These are phyloP conservation scores for Diospyros kaki DNA, from an alignment of 148 eudicot genomes.

Conservation along the genomic window DNA sequence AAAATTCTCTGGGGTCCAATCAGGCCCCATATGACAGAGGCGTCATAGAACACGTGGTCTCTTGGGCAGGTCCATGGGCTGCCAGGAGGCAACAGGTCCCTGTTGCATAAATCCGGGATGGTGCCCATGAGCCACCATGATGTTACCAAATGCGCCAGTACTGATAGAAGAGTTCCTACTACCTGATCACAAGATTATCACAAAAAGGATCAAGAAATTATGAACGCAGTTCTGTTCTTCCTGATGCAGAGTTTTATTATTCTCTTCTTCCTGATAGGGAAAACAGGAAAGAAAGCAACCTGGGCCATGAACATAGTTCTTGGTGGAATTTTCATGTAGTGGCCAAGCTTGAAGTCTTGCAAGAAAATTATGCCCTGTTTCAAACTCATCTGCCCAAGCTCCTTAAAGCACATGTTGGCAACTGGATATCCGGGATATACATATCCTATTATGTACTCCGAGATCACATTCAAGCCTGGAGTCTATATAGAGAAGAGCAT, in stretches of 20 bases:
- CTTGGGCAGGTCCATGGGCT: conserved; percentile 91
- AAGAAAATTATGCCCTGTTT: conserved; percentile 49
- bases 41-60: conserved; percentile 73
- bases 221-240: no score
- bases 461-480: conserved; percentile 53
- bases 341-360: conserved; percentile 60
- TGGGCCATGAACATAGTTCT: conserved; percentile 61
- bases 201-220: background rate
- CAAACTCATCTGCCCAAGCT: conserved; percentile 48
- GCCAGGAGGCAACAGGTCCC: conserved; percentile 44
- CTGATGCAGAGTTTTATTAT: no score
- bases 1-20: conserved; percentile 86
- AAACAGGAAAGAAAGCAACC: conserved; percentile 19
- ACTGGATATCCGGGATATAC: conserved; percentile 58
- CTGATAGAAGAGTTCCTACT: conserved; percentile 66
- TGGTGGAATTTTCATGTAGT: conserved; percentile 69
- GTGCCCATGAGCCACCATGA: conserved; percentile 96
- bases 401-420: conserved; percentile 62
- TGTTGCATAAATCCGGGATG: conserved; percentile 57
- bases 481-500: conserved; percentile 22
- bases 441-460: conserved; percentile 55
- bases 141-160: conserved; percentile 68
- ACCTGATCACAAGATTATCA: conserved; percentile 28
- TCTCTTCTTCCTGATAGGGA: background rate
- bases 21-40: conserved; percentile 89